phyloP scores from a whole-genome alignment of 257 asterid genomes.

The Primulina huaijiensis region DNA sequence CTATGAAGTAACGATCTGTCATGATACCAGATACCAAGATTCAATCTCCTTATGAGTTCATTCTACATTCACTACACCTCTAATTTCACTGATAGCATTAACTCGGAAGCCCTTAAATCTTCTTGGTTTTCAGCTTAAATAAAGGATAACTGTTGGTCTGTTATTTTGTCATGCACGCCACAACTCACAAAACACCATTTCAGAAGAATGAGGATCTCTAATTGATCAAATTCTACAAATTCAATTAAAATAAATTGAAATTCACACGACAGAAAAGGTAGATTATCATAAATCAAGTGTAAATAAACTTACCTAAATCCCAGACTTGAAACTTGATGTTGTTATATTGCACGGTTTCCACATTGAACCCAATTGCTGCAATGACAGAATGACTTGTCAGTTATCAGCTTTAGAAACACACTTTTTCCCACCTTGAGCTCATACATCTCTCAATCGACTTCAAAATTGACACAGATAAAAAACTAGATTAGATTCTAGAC shows the following conservation, averaged over 20 bases:
- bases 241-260: constrained; percentile 12
- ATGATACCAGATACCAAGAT: background rate
- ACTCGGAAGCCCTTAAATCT: constrained; percentile 8
- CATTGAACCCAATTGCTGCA: constrained; percentile 94
- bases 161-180: constrained; percentile 9
- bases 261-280: constrained; percentile 4
- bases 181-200: constrained; percentile 6
- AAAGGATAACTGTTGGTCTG: background rate
- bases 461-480: background rate
- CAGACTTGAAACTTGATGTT: constrained; percentile 86
- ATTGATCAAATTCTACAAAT: constrained; percentile 18
- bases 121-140: background rate
- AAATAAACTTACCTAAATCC: constrained; percentile 71
- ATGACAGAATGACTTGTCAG: constrained; percentile 16
- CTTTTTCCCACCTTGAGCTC: background rate
- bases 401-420: background rate
- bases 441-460: constrained; percentile 17
- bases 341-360: constrained; percentile 89
- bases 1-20: background rate
- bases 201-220: constrained; percentile 12
- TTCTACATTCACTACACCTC: background rate
- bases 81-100: background rate
- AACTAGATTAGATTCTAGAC: too few relatives aligned
- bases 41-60: background rate
- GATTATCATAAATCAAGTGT: constrained; percentile 1